These are phyloP conservation scores for Russula virescens DNA, from an alignment of 768 basidiomycete species.

Conservation along the genomic window DNA sequence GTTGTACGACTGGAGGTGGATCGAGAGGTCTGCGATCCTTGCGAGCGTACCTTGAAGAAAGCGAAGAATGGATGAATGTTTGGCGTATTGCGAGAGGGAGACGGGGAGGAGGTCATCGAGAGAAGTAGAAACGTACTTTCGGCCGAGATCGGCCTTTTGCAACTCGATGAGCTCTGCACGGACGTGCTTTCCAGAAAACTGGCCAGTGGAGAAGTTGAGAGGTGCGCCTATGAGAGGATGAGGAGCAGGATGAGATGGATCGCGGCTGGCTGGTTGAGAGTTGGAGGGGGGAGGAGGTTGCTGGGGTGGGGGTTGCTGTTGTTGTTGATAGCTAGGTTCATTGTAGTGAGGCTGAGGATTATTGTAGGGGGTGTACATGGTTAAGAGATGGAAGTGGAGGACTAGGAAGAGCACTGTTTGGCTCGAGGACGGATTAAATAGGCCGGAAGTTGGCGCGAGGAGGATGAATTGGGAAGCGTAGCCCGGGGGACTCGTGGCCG, in stretches of 20 bases:
- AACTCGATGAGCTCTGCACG: constrained; percentile 27
- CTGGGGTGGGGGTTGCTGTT: not conserved
- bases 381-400: not conserved
- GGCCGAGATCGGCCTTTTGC: constrained; percentile 33
- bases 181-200: constrained; percentile 30
- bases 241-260: constrained; percentile 6
- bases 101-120: not conserved
- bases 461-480: constrained; percentile 4
- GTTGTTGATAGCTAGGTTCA: not conserved
- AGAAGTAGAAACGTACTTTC: constrained; percentile 27
- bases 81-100: not conserved
- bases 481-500: not conserved
- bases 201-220: constrained; percentile 29
- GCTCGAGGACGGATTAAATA: constrained; percentile 14
- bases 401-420: not conserved
- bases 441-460: constrained; percentile 21
- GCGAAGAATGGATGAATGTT: not conserved
- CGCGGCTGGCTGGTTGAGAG: constrained; percentile 7
- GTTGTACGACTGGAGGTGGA: constrained; percentile 28
- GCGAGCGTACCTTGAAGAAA: constrained; percentile 24
- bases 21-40: constrained; percentile 28
- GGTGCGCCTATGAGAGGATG: constrained; percentile 26
- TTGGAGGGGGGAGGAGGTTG: constrained; percentile 3
- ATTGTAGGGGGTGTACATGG: constrained; percentile 15
- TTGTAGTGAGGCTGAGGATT: constrained; percentile 1